Base-by-base conservation (phyloP, 805 yeast genomes). In the Metschnikowia borealis region DNA sequence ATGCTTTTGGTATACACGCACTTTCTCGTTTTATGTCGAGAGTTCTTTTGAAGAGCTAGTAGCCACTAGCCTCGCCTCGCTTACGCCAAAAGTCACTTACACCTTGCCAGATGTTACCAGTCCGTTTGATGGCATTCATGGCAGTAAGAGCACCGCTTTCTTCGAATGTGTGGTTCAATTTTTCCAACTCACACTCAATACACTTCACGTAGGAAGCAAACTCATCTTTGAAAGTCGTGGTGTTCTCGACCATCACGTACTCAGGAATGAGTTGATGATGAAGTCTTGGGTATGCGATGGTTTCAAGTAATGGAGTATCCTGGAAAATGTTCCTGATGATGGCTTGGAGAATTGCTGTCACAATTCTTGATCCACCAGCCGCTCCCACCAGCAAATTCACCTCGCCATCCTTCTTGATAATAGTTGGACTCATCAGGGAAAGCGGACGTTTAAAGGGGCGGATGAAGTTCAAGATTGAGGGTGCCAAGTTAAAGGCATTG, bases 41-140 rank as follows among this genome's bases (percentile, higher is more conserved):
- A 38, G 31, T 8, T 2, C 13, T n/a, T 14, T 17, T 4, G 14
- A 10, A 29, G 15, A 37, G 21, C 33, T 59, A 85, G 54, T 80
- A 84, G 0, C 89, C 94, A 48, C 78, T 82, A 13, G 90, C 86
- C 39, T 69, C 75, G 6, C 95, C 96, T 43, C 85, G 69, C 64
- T 91, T 91, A 50, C 98, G 74, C 96, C 97, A 92, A 64, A 69
- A 88, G 65, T 92, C 98, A 58, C 89, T 77, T 10, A 90, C 96
- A 1, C 96, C 97, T 47, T 82, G 80, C 70, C 85, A 68, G 38
- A 66, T 59, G 0, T 47, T 69, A 52, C 52, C 73, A 10, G 53
- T 41, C 79, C 82, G 83, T 37, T 60, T 61, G 26, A 74, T 69
- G 1, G 67, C 78, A 55, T 74, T 74, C 77, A 73, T 71, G 0